Evolutionary conservation across 176 grass and related monocot species (phyloP).

Genomic region (Alloteropsis semialata): DNA sequence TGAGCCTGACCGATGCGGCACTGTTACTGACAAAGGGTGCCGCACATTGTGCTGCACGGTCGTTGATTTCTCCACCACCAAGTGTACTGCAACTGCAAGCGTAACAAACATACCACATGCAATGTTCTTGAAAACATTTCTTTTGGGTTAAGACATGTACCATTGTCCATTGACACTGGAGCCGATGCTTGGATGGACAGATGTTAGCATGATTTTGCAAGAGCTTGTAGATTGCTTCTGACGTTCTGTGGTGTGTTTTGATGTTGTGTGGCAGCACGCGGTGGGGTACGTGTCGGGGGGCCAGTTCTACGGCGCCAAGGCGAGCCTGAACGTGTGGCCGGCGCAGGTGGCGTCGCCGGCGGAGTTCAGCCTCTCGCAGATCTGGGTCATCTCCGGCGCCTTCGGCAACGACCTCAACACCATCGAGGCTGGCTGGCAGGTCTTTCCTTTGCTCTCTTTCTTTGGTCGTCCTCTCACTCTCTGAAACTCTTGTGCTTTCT

Average conservation of each 20-base stretch:
- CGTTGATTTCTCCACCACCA: not conserved
- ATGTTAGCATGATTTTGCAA: too few relatives aligned
- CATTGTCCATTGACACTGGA: not conserved
- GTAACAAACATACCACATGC: not conserved
- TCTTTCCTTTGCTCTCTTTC: not conserved
- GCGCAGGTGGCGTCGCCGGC: conserved; percentile 65
- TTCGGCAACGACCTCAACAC: conserved; percentile 98
- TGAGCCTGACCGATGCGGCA: not conserved
- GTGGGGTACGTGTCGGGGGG: conserved; percentile 81
- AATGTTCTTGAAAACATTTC: not conserved
- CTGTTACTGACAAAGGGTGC: not conserved
- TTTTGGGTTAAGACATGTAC: too few relatives aligned
- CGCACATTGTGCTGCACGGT: not conserved
- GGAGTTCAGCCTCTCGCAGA: conserved; percentile 94
- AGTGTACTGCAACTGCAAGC: not conserved
- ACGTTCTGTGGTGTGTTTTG: not conserved
- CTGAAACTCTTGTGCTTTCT: not conserved
- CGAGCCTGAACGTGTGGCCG: conserved; percentile 91
- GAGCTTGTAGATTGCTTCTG: not conserved
- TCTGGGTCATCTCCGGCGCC: conserved; percentile 92
- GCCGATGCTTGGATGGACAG: not conserved
- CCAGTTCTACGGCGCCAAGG: conserved; percentile 80
- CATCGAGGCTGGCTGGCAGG: conserved; percentile 98
- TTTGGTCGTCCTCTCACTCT: not conserved
- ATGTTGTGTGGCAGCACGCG: conserved; percentile 59